Conservation (phyloP, 2,329 filamentous ascomycete species). For the Aspergillus sp. region DNA sequence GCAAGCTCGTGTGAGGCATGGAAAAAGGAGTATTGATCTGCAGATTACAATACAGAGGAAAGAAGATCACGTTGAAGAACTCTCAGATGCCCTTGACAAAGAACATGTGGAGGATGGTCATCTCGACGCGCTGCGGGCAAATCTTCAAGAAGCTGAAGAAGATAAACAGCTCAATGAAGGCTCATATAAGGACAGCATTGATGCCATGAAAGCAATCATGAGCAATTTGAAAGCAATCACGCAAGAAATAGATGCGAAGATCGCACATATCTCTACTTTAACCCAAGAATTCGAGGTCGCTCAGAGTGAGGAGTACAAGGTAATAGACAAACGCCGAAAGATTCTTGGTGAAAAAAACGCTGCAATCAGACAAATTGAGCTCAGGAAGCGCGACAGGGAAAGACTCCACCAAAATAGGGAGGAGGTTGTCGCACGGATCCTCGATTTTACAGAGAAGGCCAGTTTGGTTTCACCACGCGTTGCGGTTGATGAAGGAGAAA, state of each 20-base stretch:
- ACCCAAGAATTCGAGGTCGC: conserved; percentile 51
- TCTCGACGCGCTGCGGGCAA: conserved; percentile 54
- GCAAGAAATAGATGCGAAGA: conserved; percentile 31
- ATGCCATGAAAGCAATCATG: conserved; percentile 41
- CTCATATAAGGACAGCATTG: conserved; percentile 46
- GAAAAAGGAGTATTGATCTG: conserved; percentile 44
- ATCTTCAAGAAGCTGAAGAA: conserved; percentile 55
- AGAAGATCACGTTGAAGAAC: conserved; percentile 58
- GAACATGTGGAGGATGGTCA: conserved; percentile 60
- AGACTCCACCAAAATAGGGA: conserved; percentile 47
- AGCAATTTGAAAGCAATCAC: conserved; percentile 29
- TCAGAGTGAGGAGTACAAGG: conserved; percentile 48
- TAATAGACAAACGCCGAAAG: conserved; percentile 47
- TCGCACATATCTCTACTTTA: conserved; percentile 28
- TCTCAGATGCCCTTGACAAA: conserved; percentile 61
- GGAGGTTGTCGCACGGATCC: conserved; percentile 45
- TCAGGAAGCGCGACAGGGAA: conserved; percentile 43
- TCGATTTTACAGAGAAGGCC: conserved; percentile 54
- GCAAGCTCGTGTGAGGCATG: conserved; percentile 47
- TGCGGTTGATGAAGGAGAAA: conserved; percentile 61
- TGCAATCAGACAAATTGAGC: conserved; percentile 49
- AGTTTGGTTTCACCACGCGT: conserved; percentile 53
- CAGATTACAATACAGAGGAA: conserved; percentile 55
- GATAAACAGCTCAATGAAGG: conserved; percentile 39
- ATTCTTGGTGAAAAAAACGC: conserved; percentile 60